phyloP scores from a whole-genome alignment of 1,284 basidiomycete species.

The Apiotrichum porosum region DNA sequence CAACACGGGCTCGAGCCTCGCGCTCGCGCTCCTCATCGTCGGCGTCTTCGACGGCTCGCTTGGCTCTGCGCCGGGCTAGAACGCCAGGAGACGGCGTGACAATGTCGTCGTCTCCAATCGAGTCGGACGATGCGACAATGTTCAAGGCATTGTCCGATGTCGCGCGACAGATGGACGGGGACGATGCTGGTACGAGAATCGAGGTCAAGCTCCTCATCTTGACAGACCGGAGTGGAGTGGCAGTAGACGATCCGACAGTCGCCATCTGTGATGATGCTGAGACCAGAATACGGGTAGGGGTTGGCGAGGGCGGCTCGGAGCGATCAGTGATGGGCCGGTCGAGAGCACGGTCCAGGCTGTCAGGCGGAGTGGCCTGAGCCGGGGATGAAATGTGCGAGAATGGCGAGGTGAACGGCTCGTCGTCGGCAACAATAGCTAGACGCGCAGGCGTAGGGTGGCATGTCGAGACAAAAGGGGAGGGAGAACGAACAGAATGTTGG shows the following conservation, averaged over 20 bases:
- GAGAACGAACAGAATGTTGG: constrained; percentile 12
- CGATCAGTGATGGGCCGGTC: not conserved
- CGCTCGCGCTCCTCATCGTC: constrained; percentile 23
- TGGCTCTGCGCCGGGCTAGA: not conserved
- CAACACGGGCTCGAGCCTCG: constrained; percentile 26
- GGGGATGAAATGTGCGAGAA: constrained; percentile 8
- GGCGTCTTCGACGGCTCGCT: constrained; percentile 15
- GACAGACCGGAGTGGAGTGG: not conserved
- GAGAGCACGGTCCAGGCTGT: constrained; percentile 2
- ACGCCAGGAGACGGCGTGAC: constrained; percentile 22
- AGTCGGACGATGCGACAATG: constrained; percentile 23
- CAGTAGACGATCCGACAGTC: not conserved
- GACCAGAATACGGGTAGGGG: constrained; percentile 7
- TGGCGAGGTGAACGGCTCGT: constrained; percentile 9
- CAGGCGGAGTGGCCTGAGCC: not conserved
- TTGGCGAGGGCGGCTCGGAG: constrained; percentile 8
- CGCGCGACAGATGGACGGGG: constrained; percentile 2
- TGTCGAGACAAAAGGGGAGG: constrained; percentile 19
- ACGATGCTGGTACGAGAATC: constrained; percentile 22
- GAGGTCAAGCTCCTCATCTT: not conserved
- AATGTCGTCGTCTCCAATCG: constrained; percentile 28
- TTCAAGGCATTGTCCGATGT: not conserved
- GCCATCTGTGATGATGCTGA: constrained; percentile 7
- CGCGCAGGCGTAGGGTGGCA: not conserved
- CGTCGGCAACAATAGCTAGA: constrained; percentile 1